Conservation (phyloP, 352 stramenopile genomes). For the Phytophthora citrophthora region DNA sequence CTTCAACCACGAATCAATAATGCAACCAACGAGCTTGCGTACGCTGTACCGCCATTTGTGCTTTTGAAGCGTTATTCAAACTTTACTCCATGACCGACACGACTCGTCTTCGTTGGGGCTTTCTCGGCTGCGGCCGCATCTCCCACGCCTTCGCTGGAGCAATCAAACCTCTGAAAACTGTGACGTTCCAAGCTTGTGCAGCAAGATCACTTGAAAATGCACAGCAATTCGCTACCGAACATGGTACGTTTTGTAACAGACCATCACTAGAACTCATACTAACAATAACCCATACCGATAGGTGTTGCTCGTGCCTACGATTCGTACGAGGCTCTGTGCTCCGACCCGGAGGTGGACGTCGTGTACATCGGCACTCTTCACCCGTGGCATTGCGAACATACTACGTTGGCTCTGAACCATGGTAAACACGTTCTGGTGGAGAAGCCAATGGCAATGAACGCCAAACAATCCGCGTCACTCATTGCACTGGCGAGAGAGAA, state of each 20-base stretch:
- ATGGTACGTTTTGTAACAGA: constrained; percentile 17
- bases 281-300: too few relatives aligned
- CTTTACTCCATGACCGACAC: too few relatives aligned
- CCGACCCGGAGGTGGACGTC: constrained; percentile 86
- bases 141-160: constrained; percentile 63
- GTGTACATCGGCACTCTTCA: constrained; percentile 95
- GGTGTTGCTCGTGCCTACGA: constrained; percentile 52
- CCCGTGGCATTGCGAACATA: constrained; percentile 80
- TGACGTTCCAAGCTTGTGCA: constrained; percentile 53
- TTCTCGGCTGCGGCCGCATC: constrained; percentile 77
- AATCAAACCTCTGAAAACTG: constrained; percentile 36
- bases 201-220: constrained; percentile 55
- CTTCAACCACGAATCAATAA: constrained; percentile 14
- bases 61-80: neutral
- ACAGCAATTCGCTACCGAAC: constrained; percentile 48
- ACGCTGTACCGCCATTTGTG: neutral
- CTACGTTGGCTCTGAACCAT: constrained; percentile 74
- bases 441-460: constrained; percentile 93
- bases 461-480: constrained; percentile 72
- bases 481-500: constrained; percentile 67
- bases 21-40: neutral
- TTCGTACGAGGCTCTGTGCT: constrained; percentile 85
- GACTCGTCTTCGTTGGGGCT: constrained; percentile 57
- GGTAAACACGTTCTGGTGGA: constrained; percentile 94
- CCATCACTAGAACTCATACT: too few relatives aligned